phyloP scores from a whole-genome alignment of 129 eudicot species.

The Sambucus nigra region DNA sequence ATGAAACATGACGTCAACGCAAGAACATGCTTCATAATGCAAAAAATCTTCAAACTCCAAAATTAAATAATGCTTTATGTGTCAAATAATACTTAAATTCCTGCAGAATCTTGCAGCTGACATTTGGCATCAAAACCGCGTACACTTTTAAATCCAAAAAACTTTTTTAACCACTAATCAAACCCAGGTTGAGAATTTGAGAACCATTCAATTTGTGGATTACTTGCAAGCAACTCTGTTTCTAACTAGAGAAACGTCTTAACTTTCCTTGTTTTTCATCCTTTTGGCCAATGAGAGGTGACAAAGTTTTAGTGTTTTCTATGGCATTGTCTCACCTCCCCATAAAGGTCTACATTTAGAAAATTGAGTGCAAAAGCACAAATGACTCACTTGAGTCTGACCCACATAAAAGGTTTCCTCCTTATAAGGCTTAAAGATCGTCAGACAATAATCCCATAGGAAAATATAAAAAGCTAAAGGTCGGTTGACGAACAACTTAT shows the following conservation, averaged over 20 bases:
- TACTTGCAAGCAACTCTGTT: slow-evolving; percentile 1
- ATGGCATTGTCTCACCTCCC: background rate
- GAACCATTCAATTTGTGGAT: no score
- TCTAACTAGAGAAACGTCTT: background rate
- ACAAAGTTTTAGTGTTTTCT: background rate
- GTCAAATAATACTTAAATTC: no score
- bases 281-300: background rate
- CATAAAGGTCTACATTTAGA: background rate
- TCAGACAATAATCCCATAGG: background rate
- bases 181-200: no score
- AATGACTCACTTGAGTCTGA: no score
- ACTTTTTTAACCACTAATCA: background rate
- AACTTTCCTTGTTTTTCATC: background rate
- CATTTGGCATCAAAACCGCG: slow-evolving; percentile 8
- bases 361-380: no score
- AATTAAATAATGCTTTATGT: no score
- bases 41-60: no score
- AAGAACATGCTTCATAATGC: no score
- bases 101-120: background rate
- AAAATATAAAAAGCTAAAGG: slow-evolving; percentile 1
- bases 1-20: no score
- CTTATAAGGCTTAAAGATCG: slow-evolving; percentile 12
- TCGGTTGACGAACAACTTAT: slow-evolving; percentile 24
- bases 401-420: background rate
- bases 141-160: background rate